Base-by-base conservation (phyloP, 2,329 filamentous ascomycete species). In the Hypomyces rosellus region DNA sequence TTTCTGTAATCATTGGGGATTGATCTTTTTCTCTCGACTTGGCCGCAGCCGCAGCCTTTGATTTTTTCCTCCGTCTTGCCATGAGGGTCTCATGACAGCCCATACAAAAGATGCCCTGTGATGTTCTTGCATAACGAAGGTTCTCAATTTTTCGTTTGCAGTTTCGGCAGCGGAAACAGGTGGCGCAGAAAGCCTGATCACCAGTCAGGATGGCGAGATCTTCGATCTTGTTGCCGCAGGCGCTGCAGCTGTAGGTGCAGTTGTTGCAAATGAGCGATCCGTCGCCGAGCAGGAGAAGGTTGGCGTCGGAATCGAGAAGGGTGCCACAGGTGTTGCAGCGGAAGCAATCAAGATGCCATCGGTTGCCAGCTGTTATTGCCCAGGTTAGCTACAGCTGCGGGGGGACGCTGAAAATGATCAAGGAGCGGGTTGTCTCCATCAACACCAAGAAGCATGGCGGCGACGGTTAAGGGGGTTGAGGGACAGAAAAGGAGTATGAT, bases 141-240 rank as follows among this genome's bases (percentile, higher is more conserved):
- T 99, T 99, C 70, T 99, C 93, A 54, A 99, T 99, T 75, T 96
- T 96, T 66, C 88, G 84, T 75, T 97, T 99, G 77, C 93, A 99
- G 68, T 97, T 99, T 61, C 93, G 82, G 73, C 93, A 99, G 62
- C 91, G 83, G 74, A 99, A 99, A 72, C 93, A 99, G 51, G 89
- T 92, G 40, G 91, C 90, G 71, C 93, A 99, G 67, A 96, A 99
- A 41, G 93, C 93, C 72, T 99, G 92, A 64, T 99, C 93, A 57
- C 93, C 93, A 0, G 93, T 99, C 59, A 99, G 77, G 67, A 99
- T 99, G 56, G 93, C 93, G 55, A 97, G 77, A 66, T 99, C 93
- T 68, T 99, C 93, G 59, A 99, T 99, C 76, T 99, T 99, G 75
- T 95, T 92, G 52, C 85, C 84, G 70, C 93, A 99, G 48, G 91